Base-by-base conservation (phyloP, 257 asterid genomes). In the Paraleonurus japonicus region DNA sequence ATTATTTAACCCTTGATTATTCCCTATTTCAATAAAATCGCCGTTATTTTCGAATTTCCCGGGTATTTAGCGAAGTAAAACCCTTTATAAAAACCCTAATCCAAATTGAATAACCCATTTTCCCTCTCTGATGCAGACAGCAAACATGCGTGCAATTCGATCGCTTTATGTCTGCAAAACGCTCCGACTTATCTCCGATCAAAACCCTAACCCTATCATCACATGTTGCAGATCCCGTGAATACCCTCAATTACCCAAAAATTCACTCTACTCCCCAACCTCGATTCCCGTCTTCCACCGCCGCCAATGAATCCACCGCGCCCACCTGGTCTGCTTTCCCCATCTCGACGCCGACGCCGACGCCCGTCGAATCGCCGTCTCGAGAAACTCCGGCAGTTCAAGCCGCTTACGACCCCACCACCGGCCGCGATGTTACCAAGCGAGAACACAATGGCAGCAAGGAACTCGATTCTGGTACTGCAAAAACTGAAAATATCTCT, bases 121-220 rank as follows among this genome's bases (percentile, higher is more conserved):
- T 17, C 30, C 45, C 19, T 27, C 2, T 4, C 19, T 20, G 39
- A 79, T 85, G 88, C 94, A 83, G 80, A 64, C 74, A 60, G 11
- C 76, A 48, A 73, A 68, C 27, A 92, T 92, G 98, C 77, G 74
- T 37, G 70, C 85, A 61, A 65, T 90, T 45, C 87, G 89, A 61
- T 73, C 79, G 13, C 78, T 90, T 72, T 71, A 67, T 73, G 78
- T 80, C 79, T 73, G 74, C 73, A 81, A 73, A 70, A 80, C 74
- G 72, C 75, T 85, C 33, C 71, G 72, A 50, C n/a, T 45, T 43
- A 75, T 76, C 67, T 72, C 85, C 16, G 28, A 75, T 11, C 64
- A 12, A 26, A 63, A 26, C 57, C 80, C 85, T 19, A 61, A 69
- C 41, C 22, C 79, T 53, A 9, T 39, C 43, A 27, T 74, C 43